Evolutionary conservation across 2,329 filamentous ascomycete species (phyloP).

Genomic region (Erysiphe neolycopersici): DNA sequence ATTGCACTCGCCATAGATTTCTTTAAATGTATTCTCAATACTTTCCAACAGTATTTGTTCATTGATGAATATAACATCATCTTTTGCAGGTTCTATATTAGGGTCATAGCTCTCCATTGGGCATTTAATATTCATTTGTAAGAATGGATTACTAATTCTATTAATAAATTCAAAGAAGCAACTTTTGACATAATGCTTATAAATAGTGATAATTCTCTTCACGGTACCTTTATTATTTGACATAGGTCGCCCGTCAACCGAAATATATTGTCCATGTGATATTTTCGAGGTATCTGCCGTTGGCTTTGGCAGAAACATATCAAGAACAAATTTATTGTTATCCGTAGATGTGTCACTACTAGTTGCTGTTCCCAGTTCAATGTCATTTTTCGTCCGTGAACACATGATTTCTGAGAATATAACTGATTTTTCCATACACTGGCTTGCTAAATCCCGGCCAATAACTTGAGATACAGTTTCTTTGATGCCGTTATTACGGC

Average conservation of each 20-base stretch:
- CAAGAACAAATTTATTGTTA: slow-evolving; percentile 18
- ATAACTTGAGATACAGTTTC: slow-evolving; percentile 36
- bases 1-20: slow-evolving; percentile 7
- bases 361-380: background rate
- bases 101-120: slow-evolving; percentile 36
- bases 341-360: background rate
- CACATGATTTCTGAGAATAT: slow-evolving; percentile 2
- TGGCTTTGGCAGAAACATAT: slow-evolving; percentile 29
- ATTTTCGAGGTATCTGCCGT: slow-evolving; percentile 20
- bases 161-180: slow-evolving; percentile 7
- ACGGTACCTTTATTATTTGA: slow-evolving; percentile 25
- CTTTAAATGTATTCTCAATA: slow-evolving; percentile 10
- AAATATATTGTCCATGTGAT: slow-evolving; percentile 31
- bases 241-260: slow-evolving; percentile 41
- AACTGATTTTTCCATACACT: slow-evolving; percentile 21
- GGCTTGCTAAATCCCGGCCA: slow-evolving; percentile 30
- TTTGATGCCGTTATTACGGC: slow-evolving; percentile 20
- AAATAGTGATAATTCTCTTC: slow-evolving; percentile 29
- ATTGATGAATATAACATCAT: slow-evolving; percentile 41
- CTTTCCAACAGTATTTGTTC: slow-evolving; percentile 18
- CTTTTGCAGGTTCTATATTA: slow-evolving; percentile 46
- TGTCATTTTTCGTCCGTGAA: background rate
- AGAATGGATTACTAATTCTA: slow-evolving; percentile 25
- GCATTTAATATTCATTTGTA: slow-evolving; percentile 36
- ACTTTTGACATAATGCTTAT: slow-evolving; percentile 22